These are phyloP conservation scores for Flammula alnicola DNA, from an alignment of 1,284 basidiomycete genomes.

Conservation along the genomic window DNA sequence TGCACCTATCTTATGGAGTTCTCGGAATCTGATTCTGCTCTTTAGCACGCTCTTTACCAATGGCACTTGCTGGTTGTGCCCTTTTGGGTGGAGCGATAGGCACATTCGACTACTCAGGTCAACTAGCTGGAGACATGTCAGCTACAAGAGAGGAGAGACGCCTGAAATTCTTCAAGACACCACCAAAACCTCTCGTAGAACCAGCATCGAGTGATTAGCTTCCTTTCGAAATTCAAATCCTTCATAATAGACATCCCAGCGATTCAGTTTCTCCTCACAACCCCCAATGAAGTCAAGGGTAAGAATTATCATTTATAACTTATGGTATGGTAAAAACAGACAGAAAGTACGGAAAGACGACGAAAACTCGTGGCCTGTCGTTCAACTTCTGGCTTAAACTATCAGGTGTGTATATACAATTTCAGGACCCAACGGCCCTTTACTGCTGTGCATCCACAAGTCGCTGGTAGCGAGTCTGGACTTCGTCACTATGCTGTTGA, in stretches of 20 bases:
- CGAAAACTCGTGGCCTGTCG: neutral
- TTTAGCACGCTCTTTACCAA: slow-evolving; percentile 82
- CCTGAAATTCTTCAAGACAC: slow-evolving; percentile 74
- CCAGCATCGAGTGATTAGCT: slow-evolving; percentile 27
- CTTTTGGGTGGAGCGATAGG: slow-evolving; percentile 84
- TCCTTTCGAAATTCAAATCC: slow-evolving; percentile 14
- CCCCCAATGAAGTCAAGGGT: too few species aligned
- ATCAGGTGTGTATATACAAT: neutral
- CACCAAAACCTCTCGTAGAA: slow-evolving; percentile 41
- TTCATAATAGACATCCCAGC: slow-evolving; percentile 8
- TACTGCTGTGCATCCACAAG: slow-evolving; percentile 3
- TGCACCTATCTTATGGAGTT: slow-evolving; percentile 10
- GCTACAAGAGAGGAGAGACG: slow-evolving; percentile 62
- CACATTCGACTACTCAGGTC: slow-evolving; percentile 83
- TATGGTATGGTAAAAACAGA: neutral
- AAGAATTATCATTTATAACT: too few species aligned
- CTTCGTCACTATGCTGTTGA: slow-evolving; percentile 43
- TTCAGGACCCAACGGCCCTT: neutral
- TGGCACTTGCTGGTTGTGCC: slow-evolving; percentile 82
- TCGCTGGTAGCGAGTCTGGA: slow-evolving; percentile 42
- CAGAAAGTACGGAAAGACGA: neutral
- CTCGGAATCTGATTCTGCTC: slow-evolving; percentile 17
- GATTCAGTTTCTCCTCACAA: too few species aligned
- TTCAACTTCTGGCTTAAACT: too few species aligned
- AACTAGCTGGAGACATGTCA: slow-evolving; percentile 51